Base-by-base conservation (phyloP, 106 monocot species). In the Allium sativum region DNA sequence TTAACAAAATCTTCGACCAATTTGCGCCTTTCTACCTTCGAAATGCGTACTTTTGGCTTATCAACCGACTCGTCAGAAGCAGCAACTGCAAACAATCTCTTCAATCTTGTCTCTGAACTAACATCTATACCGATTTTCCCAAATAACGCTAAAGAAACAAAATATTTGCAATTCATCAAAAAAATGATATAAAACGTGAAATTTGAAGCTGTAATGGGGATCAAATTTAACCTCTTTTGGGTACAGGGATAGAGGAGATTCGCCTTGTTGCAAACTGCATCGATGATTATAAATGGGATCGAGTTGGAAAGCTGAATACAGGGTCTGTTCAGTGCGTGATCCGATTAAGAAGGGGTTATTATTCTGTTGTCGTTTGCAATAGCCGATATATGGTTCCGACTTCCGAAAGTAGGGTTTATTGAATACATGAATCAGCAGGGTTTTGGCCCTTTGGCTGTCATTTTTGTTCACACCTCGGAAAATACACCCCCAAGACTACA, bases 1-100 rank as follows among this genome's bases (percentile, higher is more conserved):
- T 84, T 65, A 13, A 84, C 75, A 62, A 84, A 79, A 17, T 64
- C 58, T 60, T 66, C 65, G 17, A 73, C 43, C 53, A 69, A 52
- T 31, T 61, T 62, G 12, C 79, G 75, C 16, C 83, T 68, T 40
- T 79, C 79, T 42, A 66, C 55, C 66, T 70, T 84, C 16, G 76
- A 12, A 4, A 79, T 66, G 40, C 45, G 66, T 56, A 52, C 72
- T 10, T 2, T 50, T 2, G 45, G 45, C 15, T 66, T 72, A 4
- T 48, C 46, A 18, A 68, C 14, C 42, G 68, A 55, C 20, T 68
- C 68, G 18, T 65, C 59, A 53, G 62, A 50, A 48, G 65, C 65
- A 17, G 83, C 69, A 44, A 72, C 64, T 12, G 70, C 55, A 60
- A 65, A 41, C 44, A 62, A 68, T 45, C 68, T 78, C 47, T 61